Conservation (phyloP, 306 rosid genomes). For the Trifolium subterraneum region DNA sequence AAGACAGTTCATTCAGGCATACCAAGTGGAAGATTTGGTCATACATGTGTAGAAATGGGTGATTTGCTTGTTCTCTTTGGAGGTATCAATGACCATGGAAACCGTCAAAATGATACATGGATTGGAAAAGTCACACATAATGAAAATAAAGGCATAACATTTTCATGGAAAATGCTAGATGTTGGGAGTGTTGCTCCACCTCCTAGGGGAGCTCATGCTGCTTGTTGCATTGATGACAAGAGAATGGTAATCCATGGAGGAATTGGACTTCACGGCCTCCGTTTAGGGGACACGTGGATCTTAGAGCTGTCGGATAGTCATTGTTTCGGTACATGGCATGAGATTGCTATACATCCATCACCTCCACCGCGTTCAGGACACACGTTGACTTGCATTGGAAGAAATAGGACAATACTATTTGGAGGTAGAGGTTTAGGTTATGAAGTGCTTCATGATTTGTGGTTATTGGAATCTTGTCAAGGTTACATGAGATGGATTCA, state of each 20-base stretch:
- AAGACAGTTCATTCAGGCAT: constrained; percentile 71
- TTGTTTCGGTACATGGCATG: constrained; percentile 69
- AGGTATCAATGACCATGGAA: constrained; percentile 89
- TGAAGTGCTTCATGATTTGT: constrained; percentile 83
- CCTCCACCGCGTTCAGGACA: constrained; percentile 97
- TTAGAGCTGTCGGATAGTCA: constrained; percentile 72
- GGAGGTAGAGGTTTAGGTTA: constrained; percentile 91
- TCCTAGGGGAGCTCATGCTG: constrained; percentile 87
- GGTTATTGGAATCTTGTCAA: constrained; percentile 68
- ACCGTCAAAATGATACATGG: constrained; percentile 93
- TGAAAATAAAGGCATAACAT: constrained; percentile 55
- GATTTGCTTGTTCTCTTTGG: constrained; percentile 83
- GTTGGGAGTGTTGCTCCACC: constrained; percentile 70
- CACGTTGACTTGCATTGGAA: constrained; percentile 74
- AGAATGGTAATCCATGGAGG: constrained; percentile 93
- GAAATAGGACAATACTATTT: constrained; percentile 61
- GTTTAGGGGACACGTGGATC: constrained; percentile 88
- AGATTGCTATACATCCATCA: constrained; percentile 62
- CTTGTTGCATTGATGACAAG: constrained; percentile 66
- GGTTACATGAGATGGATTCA: constrained; percentile 66
- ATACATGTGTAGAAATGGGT: constrained; percentile 69
- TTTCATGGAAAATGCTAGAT: constrained; percentile 77
- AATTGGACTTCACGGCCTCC: constrained; percentile 68
- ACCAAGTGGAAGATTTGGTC: constrained; percentile 98
- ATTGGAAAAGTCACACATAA: constrained; percentile 65